phyloP scores from a whole-genome alignment of 805 yeast species.

The Kregervanrija delftensis region DNA sequence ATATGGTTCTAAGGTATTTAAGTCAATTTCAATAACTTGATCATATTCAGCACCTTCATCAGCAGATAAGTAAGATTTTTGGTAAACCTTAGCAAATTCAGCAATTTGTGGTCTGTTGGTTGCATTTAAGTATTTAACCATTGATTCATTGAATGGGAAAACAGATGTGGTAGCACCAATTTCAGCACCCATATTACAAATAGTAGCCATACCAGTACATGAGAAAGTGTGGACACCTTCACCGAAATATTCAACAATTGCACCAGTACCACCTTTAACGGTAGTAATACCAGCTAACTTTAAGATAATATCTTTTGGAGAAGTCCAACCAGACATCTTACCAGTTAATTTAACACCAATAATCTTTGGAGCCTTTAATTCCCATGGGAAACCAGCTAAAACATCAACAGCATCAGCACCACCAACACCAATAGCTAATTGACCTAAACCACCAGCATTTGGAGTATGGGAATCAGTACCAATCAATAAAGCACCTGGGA shows the following conservation, averaged over 20 bases:
- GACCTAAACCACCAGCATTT: slow-evolving; percentile 98
- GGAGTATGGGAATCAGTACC: slow-evolving; percentile 99
- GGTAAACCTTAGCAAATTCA: slow-evolving; percentile 50
- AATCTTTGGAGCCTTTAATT: slow-evolving; percentile 92
- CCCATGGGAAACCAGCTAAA: slow-evolving; percentile 97
- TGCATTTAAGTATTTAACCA: slow-evolving; percentile 59
- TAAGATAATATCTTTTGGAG: slow-evolving; percentile 96
- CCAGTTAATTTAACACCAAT: slow-evolving; percentile 94
- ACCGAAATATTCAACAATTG: slow-evolving; percentile 94
- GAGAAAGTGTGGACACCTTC: slow-evolving; percentile 84
- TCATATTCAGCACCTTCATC: slow-evolving; percentile 90
- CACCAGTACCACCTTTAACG: slow-evolving; percentile 98
- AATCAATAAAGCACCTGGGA: slow-evolving; percentile 94
- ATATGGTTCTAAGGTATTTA: slow-evolving; percentile 84
- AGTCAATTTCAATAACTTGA: slow-evolving; percentile 83
- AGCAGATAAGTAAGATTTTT: slow-evolving; percentile 57
- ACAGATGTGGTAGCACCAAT: slow-evolving; percentile 98
- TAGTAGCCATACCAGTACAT: slow-evolving; percentile 99
- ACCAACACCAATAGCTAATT: slow-evolving; percentile 98
- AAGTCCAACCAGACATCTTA: slow-evolving; percentile 82
- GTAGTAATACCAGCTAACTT: slow-evolving; percentile 87
- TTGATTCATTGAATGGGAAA: slow-evolving; percentile 73
- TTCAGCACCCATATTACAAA: slow-evolving; percentile 99
- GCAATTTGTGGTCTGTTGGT: slow-evolving; percentile 84
- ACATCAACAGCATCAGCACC: slow-evolving; percentile 99